Conservation (phyloP, 2,329 filamentous ascomycete genomes). For the Hymenoscyphus occultus region DNA sequence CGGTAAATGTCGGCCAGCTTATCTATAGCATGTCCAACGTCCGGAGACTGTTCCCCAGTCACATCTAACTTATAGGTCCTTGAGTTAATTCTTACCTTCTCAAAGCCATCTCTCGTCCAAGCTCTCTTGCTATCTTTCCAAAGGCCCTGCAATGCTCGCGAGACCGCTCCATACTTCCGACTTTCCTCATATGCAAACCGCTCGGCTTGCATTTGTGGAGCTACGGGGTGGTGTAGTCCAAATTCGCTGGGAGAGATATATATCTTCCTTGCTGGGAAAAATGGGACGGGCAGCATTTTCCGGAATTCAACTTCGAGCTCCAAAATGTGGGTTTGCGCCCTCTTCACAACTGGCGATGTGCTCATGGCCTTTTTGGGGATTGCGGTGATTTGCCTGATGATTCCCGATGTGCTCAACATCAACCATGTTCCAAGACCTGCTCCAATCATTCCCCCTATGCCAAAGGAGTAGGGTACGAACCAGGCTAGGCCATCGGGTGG, state of each 20-base stretch:
- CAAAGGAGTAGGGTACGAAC: conserved; percentile 58
- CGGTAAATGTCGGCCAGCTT: conserved; percentile 44
- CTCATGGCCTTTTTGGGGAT: conserved; percentile 21
- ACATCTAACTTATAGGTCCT: conserved; percentile 58
- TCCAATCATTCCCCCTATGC: conserved; percentile 57
- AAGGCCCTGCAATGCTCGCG: neutral
- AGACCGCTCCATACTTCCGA: neutral
- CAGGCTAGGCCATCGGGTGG: conserved; percentile 50
- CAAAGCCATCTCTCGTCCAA: conserved; percentile 56
- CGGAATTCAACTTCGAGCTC: conserved; percentile 49
- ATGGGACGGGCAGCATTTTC: conserved; percentile 34
- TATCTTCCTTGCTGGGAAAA: conserved; percentile 29
- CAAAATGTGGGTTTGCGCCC: conserved; percentile 31
- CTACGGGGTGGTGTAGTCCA: conserved; percentile 31
- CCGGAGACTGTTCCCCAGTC: conserved; percentile 54
- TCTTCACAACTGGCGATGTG: neutral
- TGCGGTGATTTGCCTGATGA: conserved; percentile 47
- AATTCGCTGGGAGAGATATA: conserved; percentile 27
- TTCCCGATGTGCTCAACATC: conserved; percentile 52
- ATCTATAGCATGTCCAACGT: conserved; percentile 57
- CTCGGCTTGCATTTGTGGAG: conserved; percentile 37
- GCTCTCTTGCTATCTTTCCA: conserved; percentile 43
- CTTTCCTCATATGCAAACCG: conserved; percentile 1
- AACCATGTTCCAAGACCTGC: conserved; percentile 59
- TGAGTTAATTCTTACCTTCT: conserved; percentile 47